A percentile compares a stretch with the other conserved stretches of the same genome.
Conservation (phyloP, 495 filamentous ascomycete genomes). For the Penicillium malachiteum region DNA sequence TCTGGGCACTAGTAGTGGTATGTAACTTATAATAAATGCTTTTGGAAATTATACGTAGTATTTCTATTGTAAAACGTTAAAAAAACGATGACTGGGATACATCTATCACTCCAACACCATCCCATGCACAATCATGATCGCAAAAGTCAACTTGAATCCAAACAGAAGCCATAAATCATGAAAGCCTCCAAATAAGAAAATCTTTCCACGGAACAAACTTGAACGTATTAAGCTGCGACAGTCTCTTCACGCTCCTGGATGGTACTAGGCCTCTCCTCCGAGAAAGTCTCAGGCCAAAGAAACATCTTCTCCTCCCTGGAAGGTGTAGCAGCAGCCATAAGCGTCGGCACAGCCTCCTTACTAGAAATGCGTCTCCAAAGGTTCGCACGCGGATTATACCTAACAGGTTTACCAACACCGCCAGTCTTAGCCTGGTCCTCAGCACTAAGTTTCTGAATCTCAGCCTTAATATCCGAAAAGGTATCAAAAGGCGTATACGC, state of each 20-base stretch:
- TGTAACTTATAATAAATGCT: no score
- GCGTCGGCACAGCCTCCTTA: slow-evolving; percentile 56
- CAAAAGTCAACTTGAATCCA: no score
- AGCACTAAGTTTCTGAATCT: slow-evolving; percentile 57
- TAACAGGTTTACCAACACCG: slow-evolving; percentile 59
- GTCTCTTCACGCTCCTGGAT: slow-evolving; percentile 17
- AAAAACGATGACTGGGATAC: no score
- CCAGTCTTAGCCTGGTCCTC: slow-evolving; percentile 65
- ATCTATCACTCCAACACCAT: no score
- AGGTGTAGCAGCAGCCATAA: slow-evolving; percentile 54
- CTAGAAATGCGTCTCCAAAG: slow-evolving; percentile 67
- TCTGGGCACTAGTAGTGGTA: no score
- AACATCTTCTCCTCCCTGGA: slow-evolving; percentile 63
- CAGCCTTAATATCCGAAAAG: slow-evolving; percentile 66
- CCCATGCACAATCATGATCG: no score
- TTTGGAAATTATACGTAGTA: no score
- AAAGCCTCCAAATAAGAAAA: no score
- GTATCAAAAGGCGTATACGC: slow-evolving; percentile 64
- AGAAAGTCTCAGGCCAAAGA: slow-evolving; percentile 63
- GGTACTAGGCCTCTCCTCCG: slow-evolving; percentile 39
- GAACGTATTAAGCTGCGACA: slow-evolving; percentile 2
- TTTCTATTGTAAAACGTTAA: neutral
- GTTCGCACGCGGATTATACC: slow-evolving; percentile 71
- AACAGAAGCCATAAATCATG: no score
- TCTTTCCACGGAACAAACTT: neutral